Evolutionary conservation across 352 stramenopile genomes (phyloP), one percentile per base, ranked within the genome.

Genomic region (Stephanocyclus meneghinianus): DNA sequence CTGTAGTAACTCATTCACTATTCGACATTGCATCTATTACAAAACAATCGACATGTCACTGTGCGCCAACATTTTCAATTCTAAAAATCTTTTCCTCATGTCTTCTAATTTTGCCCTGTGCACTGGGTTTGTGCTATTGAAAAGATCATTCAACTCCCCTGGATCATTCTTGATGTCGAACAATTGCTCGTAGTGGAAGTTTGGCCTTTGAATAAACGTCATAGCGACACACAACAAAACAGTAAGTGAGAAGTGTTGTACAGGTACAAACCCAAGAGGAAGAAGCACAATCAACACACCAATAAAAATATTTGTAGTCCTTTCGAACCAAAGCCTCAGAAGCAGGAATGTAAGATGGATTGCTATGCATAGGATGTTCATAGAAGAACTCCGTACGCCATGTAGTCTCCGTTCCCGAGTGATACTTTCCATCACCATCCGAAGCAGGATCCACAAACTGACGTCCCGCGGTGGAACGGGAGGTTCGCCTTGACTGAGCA

Each of bases 151-250:
- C 72, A 87, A 30, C 75, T 92, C 84, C 26, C 76, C 76, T 13
- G 87, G 87, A 82, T 92, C 87, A 30, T 83, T 82, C 29, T 71
- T 70, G 15, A 92, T 44, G 62, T 92, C 71, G 56, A 90, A 92
- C 16, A 92, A 42, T 73, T 91, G 87, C 59, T 90, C 81, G 37
- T 80, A 79, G 2, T 84, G 61, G 15, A 77, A 77, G 55, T 91
- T 74, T 15, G 68, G 64, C 64, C 53, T 62, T 16, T 0, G 16
- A 18, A 62, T 16, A 62, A 30, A 42, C 45, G 16, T 0, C 9
- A 44, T 44, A 62, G 26, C 42, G 21, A 42, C 2, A 18, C 21
- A 26, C 0, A 26, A 26, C 21, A 44, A 15, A 40, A 62, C 0
- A 44, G 11, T 3, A 32, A 26, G 11, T 44, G 53, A 44, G 11